A percentile compares a stretch with the other conserved stretches of the same genome.
Evolutionary conservation across 2,329 filamentous ascomycete species (phyloP).

Genomic region (Aureobasidium sp.): DNA sequence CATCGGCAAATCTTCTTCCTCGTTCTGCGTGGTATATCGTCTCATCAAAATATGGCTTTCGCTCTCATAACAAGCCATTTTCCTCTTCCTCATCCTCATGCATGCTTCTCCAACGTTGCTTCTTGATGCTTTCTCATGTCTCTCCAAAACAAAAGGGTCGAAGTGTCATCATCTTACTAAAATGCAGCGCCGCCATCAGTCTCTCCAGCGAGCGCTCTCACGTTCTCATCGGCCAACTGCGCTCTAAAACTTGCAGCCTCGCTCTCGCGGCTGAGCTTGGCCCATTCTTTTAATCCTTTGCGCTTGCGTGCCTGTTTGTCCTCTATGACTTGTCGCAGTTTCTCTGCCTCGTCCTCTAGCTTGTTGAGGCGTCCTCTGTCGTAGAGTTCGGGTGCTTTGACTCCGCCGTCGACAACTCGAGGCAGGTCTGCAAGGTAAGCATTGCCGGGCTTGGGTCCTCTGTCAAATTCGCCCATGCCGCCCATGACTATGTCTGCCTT

Average conservation of each 20-base stretch:
- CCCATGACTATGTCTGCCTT: slow-evolving; percentile 6
- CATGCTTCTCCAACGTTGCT: neutral
- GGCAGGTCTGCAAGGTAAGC: slow-evolving; percentile 38
- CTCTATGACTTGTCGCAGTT: slow-evolving; percentile 39
- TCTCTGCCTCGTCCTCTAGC: slow-evolving; percentile 42
- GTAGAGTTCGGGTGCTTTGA: slow-evolving; percentile 35
- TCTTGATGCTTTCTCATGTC: neutral
- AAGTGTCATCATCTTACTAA: neutral
- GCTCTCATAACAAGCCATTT: slow-evolving; percentile 13
- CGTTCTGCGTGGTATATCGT: slow-evolving; percentile 8
- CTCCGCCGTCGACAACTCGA: slow-evolving; percentile 38
- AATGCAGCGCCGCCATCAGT: slow-evolving; percentile 30
- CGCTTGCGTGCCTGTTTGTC: slow-evolving; percentile 41
- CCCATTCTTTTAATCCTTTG: slow-evolving; percentile 40
- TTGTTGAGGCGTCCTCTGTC: slow-evolving; percentile 39
- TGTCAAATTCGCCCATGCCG: neutral
- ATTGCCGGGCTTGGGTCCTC: slow-evolving; percentile 17
- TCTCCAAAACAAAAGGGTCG: neutral
- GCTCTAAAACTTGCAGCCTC: slow-evolving; percentile 39
- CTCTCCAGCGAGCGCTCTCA: slow-evolving; percentile 37
- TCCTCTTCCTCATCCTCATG: slow-evolving; percentile 14
- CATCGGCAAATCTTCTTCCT: neutral
- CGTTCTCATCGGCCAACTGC: slow-evolving; percentile 41
- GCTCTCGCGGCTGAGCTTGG: slow-evolving; percentile 37
- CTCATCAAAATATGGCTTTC: neutral